These are phyloP conservation scores for Gymnopilus dilepis DNA, from an alignment of 768 basidiomycete species.

Conservation along the genomic window DNA sequence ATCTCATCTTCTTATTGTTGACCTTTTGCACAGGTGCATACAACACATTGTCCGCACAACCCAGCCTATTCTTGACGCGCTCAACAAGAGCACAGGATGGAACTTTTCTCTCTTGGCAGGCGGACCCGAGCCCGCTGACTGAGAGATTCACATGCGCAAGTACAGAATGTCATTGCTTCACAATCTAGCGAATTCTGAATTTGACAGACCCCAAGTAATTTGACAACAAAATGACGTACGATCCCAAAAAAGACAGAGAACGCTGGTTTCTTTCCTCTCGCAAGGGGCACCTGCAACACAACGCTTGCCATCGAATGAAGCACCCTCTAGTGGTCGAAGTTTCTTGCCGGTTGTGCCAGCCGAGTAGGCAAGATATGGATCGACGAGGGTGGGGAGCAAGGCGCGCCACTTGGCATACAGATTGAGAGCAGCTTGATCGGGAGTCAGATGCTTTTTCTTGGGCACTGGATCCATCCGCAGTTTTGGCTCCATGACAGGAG, in stretches of 20 bases:
- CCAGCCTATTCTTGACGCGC: no score
- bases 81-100: no score
- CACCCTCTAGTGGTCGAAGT: not conserved
- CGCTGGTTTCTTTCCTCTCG: constrained; percentile 1
- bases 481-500: not conserved
- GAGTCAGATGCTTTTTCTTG: not conserved
- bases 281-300: not conserved
- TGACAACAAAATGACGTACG: no score
- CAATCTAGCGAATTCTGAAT: no score
- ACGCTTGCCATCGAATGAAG: not conserved
- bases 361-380: constrained; percentile 7
- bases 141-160: no score
- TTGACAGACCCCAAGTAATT: no score
- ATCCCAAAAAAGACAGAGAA: constrained; percentile 16
- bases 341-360: not conserved
- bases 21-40: no score
- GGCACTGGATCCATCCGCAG: not conserved
- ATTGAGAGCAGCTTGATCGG: not conserved
- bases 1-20: no score
- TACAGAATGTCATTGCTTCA: no score
- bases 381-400: constrained; percentile 11
- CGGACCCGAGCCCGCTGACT: no score
- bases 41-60: no score
- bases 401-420: constrained; percentile 13
- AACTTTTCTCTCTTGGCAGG: no score